A percentile compares a stretch with the other conserved stretches of the same genome.
These are phyloP conservation scores for Rhododendron griersonianum DNA, from an alignment of 148 eudicot species.

Conservation along the genomic window DNA sequence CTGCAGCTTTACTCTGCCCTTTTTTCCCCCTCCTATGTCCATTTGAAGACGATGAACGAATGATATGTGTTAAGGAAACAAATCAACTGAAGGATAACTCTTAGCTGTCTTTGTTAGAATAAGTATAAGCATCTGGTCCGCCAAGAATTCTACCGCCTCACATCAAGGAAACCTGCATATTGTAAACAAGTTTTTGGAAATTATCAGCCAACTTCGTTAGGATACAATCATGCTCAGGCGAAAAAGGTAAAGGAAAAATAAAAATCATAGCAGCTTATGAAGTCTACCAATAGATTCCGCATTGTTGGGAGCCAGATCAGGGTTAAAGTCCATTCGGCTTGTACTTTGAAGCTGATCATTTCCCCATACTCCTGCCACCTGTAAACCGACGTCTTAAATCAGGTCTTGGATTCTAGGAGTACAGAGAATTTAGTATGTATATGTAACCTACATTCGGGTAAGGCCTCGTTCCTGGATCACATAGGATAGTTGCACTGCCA, in stretches of 20 bases:
- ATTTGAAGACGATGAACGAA: not conserved
- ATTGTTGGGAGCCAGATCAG: not conserved
- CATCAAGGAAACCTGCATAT: not conserved
- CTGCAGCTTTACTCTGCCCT: not conserved
- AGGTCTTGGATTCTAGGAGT: not conserved
- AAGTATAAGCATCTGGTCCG: not conserved
- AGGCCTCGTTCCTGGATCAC: not conserved
- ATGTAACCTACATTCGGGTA: not conserved
- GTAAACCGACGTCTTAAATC: not conserved
- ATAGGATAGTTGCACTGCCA: not conserved
- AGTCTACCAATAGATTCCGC: not conserved
- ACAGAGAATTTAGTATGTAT: not conserved
- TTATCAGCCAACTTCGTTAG: not conserved
- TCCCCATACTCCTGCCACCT: not conserved
- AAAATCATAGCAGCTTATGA: not conserved
- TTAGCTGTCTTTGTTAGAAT: not conserved
- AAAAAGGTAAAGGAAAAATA: not conserved
- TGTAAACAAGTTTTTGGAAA: too few relatives aligned
- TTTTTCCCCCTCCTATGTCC: not conserved
- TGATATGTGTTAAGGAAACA: not conserved
- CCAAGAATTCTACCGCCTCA: not conserved
- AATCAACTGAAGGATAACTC: not conserved
- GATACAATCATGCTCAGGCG: not conserved
- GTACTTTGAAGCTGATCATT: not conserved
- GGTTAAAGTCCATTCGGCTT: not conserved